phyloP scores from a whole-genome alignment of 1,284 basidiomycete species.

The Melampsora occidentalis region DNA sequence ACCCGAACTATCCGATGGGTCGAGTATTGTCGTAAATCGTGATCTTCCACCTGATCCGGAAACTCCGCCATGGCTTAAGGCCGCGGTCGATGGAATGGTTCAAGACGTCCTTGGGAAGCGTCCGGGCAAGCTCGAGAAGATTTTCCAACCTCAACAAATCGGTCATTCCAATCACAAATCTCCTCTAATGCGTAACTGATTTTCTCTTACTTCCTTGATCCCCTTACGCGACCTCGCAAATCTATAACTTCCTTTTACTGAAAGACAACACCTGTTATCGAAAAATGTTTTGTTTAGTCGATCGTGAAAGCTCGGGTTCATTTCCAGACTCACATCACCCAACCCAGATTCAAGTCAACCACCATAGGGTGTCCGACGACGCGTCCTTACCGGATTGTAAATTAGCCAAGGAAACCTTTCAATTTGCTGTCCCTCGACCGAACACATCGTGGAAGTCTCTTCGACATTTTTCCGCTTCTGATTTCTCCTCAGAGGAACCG shows the following conservation, averaged over 20 bases:
- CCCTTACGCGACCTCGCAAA: too few species aligned
- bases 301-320: too few species aligned
- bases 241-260: too few species aligned
- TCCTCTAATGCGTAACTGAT: background rate
- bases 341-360: background rate
- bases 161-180: background rate
- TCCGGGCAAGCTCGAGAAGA: constrained; percentile 31
- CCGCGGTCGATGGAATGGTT: constrained; percentile 41
- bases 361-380: background rate
- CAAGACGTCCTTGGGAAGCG: constrained; percentile 25
- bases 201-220: too few species aligned
- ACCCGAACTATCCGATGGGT: background rate
- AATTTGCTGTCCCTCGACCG: constrained; percentile 18
- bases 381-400: background rate
- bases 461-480: constrained; percentile 4
- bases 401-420: constrained; percentile 14
- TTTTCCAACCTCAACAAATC: constrained; percentile 29
- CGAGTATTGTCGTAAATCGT: constrained; percentile 27
- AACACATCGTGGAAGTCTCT: constrained; percentile 26
- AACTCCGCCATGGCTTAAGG: constrained; percentile 37
- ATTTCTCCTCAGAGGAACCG: constrained; percentile 4
- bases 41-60: constrained; percentile 1
- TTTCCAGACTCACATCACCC: too few species aligned
- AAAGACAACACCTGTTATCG: too few species aligned
- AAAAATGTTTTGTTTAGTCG: background rate